Conservation (phyloP, 164 flowering plant genomes). For the Vitis riparia region DNA sequence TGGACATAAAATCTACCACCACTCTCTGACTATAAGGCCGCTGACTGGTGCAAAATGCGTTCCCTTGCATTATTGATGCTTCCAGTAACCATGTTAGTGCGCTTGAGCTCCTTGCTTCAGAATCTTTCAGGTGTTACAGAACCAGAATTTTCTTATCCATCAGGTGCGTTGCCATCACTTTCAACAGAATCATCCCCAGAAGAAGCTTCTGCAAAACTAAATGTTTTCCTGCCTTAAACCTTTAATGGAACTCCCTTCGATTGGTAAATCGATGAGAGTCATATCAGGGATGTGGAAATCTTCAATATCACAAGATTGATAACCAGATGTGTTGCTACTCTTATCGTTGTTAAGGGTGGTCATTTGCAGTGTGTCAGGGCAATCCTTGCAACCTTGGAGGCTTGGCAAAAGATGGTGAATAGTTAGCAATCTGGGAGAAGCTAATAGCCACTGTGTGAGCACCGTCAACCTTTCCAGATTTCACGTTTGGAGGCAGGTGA, state of each 20-base stretch:
- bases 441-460: conserved; percentile 9
- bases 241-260: neutral
- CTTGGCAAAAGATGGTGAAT: conserved; percentile 5
- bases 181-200: too few species aligned
- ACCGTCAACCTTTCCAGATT: conserved; percentile 25
- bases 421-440: conserved; percentile 21
- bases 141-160: too few species aligned
- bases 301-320: neutral
- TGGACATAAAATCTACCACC: conserved; percentile 95
- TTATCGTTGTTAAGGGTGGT: neutral
- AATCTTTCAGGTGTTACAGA: too few species aligned
- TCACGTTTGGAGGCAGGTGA: conserved; percentile 20
- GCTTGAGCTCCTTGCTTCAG: too few species aligned
- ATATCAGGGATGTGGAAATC: neutral
- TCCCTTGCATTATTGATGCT: too few species aligned
- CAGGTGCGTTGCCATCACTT: too few species aligned
- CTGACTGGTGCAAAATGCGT: too few species aligned
- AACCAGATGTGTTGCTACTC: neutral
- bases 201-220: too few species aligned
- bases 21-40: conserved; percentile 4
- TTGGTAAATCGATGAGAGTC: neutral
- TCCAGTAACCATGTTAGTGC: too few species aligned
- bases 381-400: neutral
- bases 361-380: neutral
- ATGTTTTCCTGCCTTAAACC: too few species aligned